A percentile compares a stretch with the other conserved stretches of the same genome.
Conservation (phyloP, 768 basidiomycete species). For the Rhodotorula paludigena region DNA sequence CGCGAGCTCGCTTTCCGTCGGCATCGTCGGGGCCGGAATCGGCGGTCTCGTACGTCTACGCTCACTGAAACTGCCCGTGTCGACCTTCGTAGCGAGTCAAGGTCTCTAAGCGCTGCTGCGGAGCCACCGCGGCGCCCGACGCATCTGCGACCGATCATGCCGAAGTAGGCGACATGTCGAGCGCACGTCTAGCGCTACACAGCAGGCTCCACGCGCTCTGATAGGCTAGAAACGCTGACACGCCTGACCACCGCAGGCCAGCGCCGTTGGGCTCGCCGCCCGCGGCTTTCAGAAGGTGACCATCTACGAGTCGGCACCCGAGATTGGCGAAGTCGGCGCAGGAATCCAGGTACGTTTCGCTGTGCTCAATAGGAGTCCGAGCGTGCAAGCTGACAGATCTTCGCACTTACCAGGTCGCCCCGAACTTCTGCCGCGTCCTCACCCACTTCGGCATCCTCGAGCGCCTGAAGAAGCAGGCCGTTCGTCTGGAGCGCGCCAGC, state of each 20-base stretch:
- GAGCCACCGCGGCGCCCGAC: too few species aligned
- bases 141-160: too few species aligned
- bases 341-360: conserved; percentile 48
- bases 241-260: background rate
- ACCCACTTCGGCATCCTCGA: conserved; percentile 46
- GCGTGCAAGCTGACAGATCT: background rate
- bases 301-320: conserved; percentile 9
- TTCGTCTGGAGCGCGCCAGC: conserved; percentile 43
- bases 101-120: too few species aligned
- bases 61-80: background rate
- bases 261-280: conserved; percentile 2
- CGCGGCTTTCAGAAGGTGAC: conserved; percentile 9
- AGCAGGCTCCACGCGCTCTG: background rate
- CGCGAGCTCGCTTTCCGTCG: background rate
- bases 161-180: too few species aligned
- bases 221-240: too few species aligned
- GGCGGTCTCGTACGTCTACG: conserved; percentile 3
- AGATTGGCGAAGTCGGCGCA: conserved; percentile 44
- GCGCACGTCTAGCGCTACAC: background rate
- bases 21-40: conserved; percentile 17
- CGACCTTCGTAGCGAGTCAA: background rate
- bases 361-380: conserved; percentile 47
- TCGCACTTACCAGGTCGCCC: conserved; percentile 42
- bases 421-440: conserved; percentile 47
- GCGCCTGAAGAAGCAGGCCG: conserved; percentile 43